Evolutionary conservation across 768 basidiomycete genomes (phyloP).

Genomic region (Termitomyces sp.): DNA sequence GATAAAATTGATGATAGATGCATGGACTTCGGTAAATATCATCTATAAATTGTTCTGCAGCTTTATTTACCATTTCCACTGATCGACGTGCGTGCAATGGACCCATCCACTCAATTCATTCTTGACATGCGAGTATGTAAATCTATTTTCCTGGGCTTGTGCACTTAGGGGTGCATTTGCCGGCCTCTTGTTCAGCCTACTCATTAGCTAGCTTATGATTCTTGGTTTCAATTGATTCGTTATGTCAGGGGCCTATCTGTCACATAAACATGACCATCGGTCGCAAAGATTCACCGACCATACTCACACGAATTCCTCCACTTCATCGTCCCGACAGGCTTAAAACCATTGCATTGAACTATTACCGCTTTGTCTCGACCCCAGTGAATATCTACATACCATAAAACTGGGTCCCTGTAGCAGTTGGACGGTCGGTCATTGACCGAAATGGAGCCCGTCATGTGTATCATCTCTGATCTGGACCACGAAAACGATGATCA

Average conservation of each 20-base stretch:
- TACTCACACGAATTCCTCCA: slow-evolving; percentile 4
- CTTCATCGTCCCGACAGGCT: not conserved
- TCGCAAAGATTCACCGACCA: slow-evolving; percentile 14
- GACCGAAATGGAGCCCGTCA: too few species aligned
- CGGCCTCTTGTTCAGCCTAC: not conserved
- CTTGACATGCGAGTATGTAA: not conserved
- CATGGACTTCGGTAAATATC: not conserved
- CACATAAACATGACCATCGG: slow-evolving; percentile 7
- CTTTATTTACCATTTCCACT: too few species aligned
- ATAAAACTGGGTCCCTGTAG: too few species aligned
- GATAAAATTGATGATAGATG: not conserved
- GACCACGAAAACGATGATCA: not conserved
- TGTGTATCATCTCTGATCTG: not conserved
- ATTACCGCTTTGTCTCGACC: not conserved
- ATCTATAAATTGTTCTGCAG: too few species aligned
- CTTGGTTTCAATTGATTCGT: not conserved
- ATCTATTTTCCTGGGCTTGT: too few species aligned
- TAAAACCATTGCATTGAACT: not conserved
- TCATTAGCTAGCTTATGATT: not conserved
- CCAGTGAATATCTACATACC: not conserved
- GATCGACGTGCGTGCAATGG: not conserved
- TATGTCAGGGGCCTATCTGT: not conserved
- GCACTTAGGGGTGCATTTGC: too few species aligned
- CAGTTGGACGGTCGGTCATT: too few species aligned
- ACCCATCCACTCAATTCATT: not conserved